These are phyloP conservation scores for Talaromyces sp. DNA, from an alignment of 2,329 filamentous ascomycete species.

Conservation along the genomic window DNA sequence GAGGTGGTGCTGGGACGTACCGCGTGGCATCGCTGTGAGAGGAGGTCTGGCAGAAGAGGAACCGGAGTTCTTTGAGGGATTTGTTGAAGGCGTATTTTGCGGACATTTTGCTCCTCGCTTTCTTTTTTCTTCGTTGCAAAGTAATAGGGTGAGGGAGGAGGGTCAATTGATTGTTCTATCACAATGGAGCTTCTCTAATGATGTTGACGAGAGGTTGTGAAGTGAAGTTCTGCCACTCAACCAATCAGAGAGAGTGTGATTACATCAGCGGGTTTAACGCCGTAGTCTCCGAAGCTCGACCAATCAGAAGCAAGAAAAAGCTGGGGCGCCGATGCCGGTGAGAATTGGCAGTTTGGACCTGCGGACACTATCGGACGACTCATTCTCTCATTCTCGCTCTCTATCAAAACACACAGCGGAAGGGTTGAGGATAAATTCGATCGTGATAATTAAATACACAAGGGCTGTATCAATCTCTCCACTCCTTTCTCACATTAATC, in stretches of 20 bases:
- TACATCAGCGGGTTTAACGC: slow-evolving; percentile 31
- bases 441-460: not conserved
- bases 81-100: slow-evolving; percentile 89
- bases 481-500: not conserved
- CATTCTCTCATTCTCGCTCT: not conserved
- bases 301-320: slow-evolving; percentile 18
- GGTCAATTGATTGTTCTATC: not conserved
- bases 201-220: not conserved
- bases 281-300: not conserved
- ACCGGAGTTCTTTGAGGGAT: slow-evolving; percentile 89
- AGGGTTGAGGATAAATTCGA: not conserved
- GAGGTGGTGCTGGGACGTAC: slow-evolving; percentile 53
- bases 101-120: slow-evolving; percentile 63
- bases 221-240: not conserved
- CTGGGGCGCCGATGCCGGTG: slow-evolving; percentile 4
- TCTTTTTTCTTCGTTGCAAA: not conserved
- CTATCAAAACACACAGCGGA: not conserved
- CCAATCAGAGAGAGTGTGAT: slow-evolving; percentile 23
- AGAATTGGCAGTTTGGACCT: slow-evolving; percentile 2
- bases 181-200: not conserved
- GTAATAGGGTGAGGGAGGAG: not conserved
- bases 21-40: slow-evolving; percentile 85
- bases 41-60: slow-evolving; percentile 93
- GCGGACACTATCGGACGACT: not conserved
- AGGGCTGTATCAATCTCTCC: not conserved